Percentiles rank a stretch among this genome's conserved stretches.
phyloP scores from a whole-genome alignment of 371 early-diverging fungal genomes.

The Sporodiniella umbellata region DNA sequence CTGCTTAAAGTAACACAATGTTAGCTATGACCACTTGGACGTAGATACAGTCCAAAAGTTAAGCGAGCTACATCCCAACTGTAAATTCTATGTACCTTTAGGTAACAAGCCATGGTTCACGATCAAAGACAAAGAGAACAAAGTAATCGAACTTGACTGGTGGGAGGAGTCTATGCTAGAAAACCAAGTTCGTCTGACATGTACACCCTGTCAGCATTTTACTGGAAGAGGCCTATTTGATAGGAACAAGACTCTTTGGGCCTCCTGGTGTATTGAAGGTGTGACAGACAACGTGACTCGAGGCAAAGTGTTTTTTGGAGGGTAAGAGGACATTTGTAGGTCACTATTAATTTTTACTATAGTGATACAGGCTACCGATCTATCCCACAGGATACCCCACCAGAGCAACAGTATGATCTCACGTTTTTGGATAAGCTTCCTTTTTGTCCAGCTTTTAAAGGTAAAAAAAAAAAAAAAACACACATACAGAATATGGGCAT shows the following conservation, averaged over 20 bases:
- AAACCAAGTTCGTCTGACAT: conserved; percentile 45
- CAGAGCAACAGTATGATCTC: conserved; percentile 25
- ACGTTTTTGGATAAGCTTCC: conserved; percentile 46
- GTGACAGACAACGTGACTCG: conserved; percentile 38
- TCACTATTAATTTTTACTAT: conserved; percentile 2
- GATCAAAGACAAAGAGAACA: conserved; percentile 31
- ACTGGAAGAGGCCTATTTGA: conserved; percentile 64
- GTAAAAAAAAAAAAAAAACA: conserved; percentile 6
- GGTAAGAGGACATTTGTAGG: conserved; percentile 26
- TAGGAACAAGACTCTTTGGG: conserved; percentile 72
- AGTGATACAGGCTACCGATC: conserved; percentile 77
- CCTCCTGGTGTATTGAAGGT: conserved; percentile 60
- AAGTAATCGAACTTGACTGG: conserved; percentile 73
- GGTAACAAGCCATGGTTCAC: conserved; percentile 68
- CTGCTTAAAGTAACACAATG: not conserved
- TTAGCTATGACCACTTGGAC: conserved; percentile 77
- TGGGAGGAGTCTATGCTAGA: conserved; percentile 60
- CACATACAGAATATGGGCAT: not conserved
- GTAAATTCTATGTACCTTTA: conserved; percentile 70
- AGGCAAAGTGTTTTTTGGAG: conserved; percentile 65
- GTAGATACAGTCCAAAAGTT: conserved; percentile 49
- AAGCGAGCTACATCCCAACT: conserved; percentile 33
- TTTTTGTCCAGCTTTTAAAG: conserved; percentile 78
- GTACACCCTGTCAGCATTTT: conserved; percentile 80
- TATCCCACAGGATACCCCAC: conserved; percentile 23